Base-by-base conservation (phyloP, 2,329 filamentous ascomycete genomes). In the Aspergillus pseudotamarii region DNA sequence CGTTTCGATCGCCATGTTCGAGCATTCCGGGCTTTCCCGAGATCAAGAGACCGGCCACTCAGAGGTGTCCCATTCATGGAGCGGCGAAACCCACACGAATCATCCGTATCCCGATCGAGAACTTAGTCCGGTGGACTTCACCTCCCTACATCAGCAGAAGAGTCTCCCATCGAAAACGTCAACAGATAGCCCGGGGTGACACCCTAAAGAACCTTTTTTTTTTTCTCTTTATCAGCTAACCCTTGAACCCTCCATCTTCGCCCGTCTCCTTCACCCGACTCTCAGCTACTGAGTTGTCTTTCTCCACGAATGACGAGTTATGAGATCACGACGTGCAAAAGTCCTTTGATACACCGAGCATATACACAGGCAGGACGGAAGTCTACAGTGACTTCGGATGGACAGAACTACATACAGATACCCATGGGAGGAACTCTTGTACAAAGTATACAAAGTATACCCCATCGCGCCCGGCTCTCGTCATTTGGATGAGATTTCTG, bases 1-100 rank as follows among this genome's bases (percentile, higher is more conserved):
- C 48, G 66, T 79, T 50, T 77, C 72, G 4, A 78, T 79, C 60
- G 76, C 76, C 59, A 76, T 78, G 71, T 78, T 78, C 60, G 76
- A 73, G 64, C 75, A 79, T 26, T 51, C 45, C 11, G 26, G 57
- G 5, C 28, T 30, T 14, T 66, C 68, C 1, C 61, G 63, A 2
- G 67, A 71, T 21, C 65, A 61, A 10, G 70, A 68, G 34, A 70
- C 64, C 2, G 66, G 66, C 6, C 65, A 63, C 46, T 76, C 71
- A 11, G 69, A 74, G 8, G 59, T 68, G 34, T 74, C 71, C 8
- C 66, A 70, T n/a, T 69, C 72, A 2, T 75, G 71, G 68, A 75
- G 71, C 59, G 70, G 69, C 21, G 75, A 77, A 28, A 74, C 70
- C 2, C 70, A 66, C 34, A 72, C 71, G 16, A 66, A 64, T 30